Evolutionary conservation across 148 eudicot genomes (phyloP), one percentile per base, ranked within the genome.

Genomic region (Nyssa sinensis): DNA sequence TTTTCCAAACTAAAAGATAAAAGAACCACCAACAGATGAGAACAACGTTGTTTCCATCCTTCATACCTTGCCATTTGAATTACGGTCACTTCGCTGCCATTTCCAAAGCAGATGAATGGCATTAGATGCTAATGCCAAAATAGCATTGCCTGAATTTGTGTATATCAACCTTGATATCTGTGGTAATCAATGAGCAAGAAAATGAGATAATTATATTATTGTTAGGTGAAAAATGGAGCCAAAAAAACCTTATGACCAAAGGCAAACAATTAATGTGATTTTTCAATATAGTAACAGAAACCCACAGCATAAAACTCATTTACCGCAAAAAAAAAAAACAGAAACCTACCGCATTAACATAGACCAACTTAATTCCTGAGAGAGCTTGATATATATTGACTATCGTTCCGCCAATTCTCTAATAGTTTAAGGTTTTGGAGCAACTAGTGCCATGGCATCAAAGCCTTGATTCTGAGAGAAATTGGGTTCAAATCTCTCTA

Each of bases 21-120:
- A 24, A 44, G 44, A 60, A 51, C 49, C 19, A 13, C 24, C 37
- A 25, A 34, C 29, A 21, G 17, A 70, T 51, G 53, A 17, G 47
- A 23, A 71, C 55, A 64, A 61, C 33, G 30, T 11, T 35, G 4
- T 69, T 49, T 2, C 19, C 57, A 47, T 53, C 63, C 47, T 24
- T 6, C 34, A 68, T 82, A 94, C 98, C 97, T 88, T 83, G 75
- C 89, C 91, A 78, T 78, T 80, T 13, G 89, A 34, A 73, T 88
- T 86, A 30, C 91, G 90, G 29, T 87, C 89, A 78, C 71, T 87
- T 66, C 91, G 78, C 70, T 78, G 88, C 98, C 98, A 94, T 82
- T 88, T 91, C 98, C 98, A 94, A 4, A 94, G 97, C 60, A 90
- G 80, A 80, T 94, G 98, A 78, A 87, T 84, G 27, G 97, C 98